Evolutionary conservation across 306 rosid species (phyloP).

Genomic region (Datisca glomerata): DNA sequence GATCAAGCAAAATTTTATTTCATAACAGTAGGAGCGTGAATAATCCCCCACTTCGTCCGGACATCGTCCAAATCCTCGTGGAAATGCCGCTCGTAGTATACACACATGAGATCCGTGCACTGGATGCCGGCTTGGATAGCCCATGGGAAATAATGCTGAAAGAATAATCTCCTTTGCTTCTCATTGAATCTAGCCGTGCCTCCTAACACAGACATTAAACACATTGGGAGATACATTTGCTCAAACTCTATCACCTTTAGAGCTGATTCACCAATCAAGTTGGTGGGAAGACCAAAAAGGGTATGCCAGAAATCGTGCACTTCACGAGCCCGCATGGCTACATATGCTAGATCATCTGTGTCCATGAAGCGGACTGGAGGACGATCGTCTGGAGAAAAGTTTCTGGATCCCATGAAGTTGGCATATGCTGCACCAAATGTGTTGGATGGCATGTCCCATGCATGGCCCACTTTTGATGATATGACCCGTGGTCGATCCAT

Average conservation of each 20-base stretch:
- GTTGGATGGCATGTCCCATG: constrained; percentile 69
- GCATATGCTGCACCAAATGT: constrained; percentile 93
- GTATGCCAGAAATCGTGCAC: constrained; percentile 97
- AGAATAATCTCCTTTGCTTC: constrained; percentile 68
- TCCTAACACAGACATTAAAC: constrained; percentile 57
- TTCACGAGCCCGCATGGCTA: constrained; percentile 84
- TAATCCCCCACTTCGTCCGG: constrained; percentile 61
- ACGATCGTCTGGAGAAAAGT: constrained; percentile 88
- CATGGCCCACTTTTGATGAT: constrained; percentile 65
- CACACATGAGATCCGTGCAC: constrained; percentile 76
- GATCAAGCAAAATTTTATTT: constrained; percentile 13
- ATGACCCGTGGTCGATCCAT: constrained; percentile 65
- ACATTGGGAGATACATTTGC: constrained; percentile 89
- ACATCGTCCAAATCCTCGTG: constrained; percentile 72
- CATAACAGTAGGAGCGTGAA: constrained; percentile 49
- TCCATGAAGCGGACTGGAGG: constrained; percentile 93
- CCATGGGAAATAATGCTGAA: constrained; percentile 84
- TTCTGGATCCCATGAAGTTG: constrained; percentile 90
- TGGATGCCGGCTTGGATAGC: constrained; percentile 68
- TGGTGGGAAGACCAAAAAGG: constrained; percentile 75
- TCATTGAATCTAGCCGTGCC: constrained; percentile 64
- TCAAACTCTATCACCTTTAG: constrained; percentile 79
- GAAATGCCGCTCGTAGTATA: constrained; percentile 77
- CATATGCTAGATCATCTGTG: constrained; percentile 68
- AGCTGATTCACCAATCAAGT: constrained; percentile 85